Base-by-base conservation (phyloP, 2,329 filamentous ascomycete species). In the Chrysoporthe deuterocubensis region DNA sequence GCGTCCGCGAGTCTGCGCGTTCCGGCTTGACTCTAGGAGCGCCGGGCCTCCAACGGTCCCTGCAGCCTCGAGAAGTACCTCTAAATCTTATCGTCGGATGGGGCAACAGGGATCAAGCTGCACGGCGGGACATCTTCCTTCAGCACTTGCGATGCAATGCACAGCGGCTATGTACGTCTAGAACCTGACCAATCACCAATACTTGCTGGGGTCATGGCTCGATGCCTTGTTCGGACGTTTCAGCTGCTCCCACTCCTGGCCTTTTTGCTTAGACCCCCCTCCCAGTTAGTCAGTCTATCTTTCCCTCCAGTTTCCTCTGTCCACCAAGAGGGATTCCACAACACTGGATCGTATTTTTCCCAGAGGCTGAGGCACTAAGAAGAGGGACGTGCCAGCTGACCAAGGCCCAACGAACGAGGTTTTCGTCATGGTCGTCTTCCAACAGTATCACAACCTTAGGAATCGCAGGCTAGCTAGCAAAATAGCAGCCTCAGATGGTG, bases 81-180 rank as follows among this genome's bases (percentile, higher is more conserved):
- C 50, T 34, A 67, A 64, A 65, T 60, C 69, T 65, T 61, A 57
- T 65, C 59, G 65, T 34, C n/a, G 50, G 64, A 62, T 66, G 62
- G 43, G 59, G 60, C 40, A 59, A 56, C 67, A 70, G 64, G 69
- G 69, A 61, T 70, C 48, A 42, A 60, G 37, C 62, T 64, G 62
- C 34, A 40, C n/a, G 44, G 48, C 60, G 60, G 67, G 57, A 44
- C 44, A 50, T 68, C 59, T 69, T 59, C 43, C 54, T 58, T 69
- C 59, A 71, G 68, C 67, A 71, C 70, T 70, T 68, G 70, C 70
- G 26, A 71, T 71, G 71, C 74, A 70, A 75, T 77, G 75, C 75
- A 77, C 72, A 73, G 75, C 75, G 75, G 75, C 74, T 76, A 77
- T 74, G 73, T 77, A 74, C 74, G 73, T 69, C 71, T 70, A 70